Conservation (phyloP, 2,329 filamentous ascomycete genomes). For the Alternaria infectoria region DNA sequence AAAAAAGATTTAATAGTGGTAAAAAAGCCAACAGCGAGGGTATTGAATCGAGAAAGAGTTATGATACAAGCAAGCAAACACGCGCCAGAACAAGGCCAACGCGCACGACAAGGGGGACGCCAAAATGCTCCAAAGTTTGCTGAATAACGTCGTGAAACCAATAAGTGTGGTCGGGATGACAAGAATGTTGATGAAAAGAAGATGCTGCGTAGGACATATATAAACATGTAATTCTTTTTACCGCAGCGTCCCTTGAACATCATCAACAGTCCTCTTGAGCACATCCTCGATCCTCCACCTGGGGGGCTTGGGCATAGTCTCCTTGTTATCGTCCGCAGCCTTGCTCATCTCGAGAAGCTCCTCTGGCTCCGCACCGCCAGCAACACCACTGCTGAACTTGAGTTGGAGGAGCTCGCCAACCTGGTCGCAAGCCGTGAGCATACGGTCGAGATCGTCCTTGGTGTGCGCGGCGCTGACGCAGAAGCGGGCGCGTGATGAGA, state of each 20-base stretch:
- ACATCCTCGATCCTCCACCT: constrained; percentile 81
- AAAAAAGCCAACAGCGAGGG: constrained; percentile 1
- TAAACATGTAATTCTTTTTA: constrained; percentile 48
- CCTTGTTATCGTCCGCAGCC: constrained; percentile 56
- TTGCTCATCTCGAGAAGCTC: constrained; percentile 69
- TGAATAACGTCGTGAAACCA: neutral
- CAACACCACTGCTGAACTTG: constrained; percentile 96
- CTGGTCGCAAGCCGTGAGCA: constrained; percentile 89
- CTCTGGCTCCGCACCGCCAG: constrained; percentile 81
- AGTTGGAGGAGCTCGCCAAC: constrained; percentile 90
- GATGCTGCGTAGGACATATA: neutral
- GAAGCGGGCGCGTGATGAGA: constrained; percentile 93
- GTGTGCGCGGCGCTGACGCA: constrained; percentile 96
- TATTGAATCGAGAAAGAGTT: neutral
- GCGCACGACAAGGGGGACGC: neutral
- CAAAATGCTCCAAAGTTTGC: neutral
- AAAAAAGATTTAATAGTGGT: neutral
- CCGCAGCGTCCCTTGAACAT: constrained; percentile 74
- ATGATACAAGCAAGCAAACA: neutral
- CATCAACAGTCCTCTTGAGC: constrained; percentile 73
- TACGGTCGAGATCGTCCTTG: constrained; percentile 94
- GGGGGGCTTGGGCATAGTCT: constrained; percentile 64
- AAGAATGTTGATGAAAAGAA: neutral
- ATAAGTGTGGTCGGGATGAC: neutral
- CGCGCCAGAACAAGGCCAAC: neutral